Conservation (phyloP, 371 early-diverging fungal genomes). For the Apophysomyces ossiformis region DNA sequence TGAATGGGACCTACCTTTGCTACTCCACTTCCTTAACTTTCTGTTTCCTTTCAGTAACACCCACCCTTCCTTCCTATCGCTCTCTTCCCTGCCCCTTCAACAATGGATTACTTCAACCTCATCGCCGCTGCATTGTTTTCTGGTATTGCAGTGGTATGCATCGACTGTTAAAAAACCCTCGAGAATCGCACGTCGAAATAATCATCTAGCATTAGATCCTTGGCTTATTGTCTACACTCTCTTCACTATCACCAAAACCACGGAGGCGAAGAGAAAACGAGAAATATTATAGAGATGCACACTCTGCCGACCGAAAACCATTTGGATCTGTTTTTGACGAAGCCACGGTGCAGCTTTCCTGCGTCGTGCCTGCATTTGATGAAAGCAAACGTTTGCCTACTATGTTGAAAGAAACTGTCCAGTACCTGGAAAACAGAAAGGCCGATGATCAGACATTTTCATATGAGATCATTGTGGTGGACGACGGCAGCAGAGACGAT, state of each 20-base stretch:
- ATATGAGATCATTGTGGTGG: conserved; percentile 90
- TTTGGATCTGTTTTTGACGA: conserved; percentile 51
- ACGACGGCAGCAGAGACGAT: conserved; percentile 87
- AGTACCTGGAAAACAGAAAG: conserved; percentile 59
- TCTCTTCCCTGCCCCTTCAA: not conserved
- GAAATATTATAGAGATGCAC: conserved; percentile 50
- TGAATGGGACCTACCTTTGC: too few relatives aligned
- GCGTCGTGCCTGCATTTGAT: conserved; percentile 93
- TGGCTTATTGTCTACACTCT: conserved; percentile 40
- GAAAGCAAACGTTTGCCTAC: conserved; percentile 81
- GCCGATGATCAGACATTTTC: conserved; percentile 48
- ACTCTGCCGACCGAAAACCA: conserved; percentile 31
- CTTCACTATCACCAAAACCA: conserved; percentile 47
- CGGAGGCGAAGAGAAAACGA: conserved; percentile 59
- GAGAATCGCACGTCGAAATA: not conserved
- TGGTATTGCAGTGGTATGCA: not conserved
- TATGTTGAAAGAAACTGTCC: conserved; percentile 83
- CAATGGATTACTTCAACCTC: not conserved
- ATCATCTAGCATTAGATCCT: conserved; percentile 35
- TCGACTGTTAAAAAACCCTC: not conserved
- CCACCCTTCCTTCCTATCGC: not conserved
- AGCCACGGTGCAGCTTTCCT: conserved; percentile 67
- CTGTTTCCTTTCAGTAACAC: not conserved
- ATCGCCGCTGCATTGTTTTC: not conserved
- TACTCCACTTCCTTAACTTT: too few relatives aligned